Evolutionary conservation across 805 yeast species (phyloP).

Genomic region (Candida germanica): DNA sequence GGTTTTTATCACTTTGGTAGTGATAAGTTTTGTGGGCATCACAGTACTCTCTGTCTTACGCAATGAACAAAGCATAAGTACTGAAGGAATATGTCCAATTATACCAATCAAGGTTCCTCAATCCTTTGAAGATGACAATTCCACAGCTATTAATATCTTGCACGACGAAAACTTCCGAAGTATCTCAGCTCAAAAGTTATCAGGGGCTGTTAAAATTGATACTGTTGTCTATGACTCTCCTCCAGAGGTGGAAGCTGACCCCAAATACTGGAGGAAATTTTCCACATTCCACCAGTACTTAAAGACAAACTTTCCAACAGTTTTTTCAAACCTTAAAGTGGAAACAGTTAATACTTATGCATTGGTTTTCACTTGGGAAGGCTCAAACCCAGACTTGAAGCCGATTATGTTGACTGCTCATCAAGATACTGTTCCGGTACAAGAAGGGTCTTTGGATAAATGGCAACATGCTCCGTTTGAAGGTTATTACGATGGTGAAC

Average conservation of each 20-base stretch:
- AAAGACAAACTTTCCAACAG: conserved; percentile 51
- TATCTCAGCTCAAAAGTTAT: conserved; percentile 41
- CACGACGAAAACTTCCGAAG: conserved; percentile 24
- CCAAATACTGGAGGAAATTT: conserved; percentile 44
- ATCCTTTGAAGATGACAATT: conserved; percentile 28
- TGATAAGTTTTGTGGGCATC: no score
- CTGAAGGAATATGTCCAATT: conserved; percentile 21
- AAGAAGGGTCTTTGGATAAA: conserved; percentile 46
- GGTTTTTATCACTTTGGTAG: no score
- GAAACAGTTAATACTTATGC: conserved; percentile 61
- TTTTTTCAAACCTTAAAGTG: conserved; percentile 46
- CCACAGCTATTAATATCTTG: conserved; percentile 28
- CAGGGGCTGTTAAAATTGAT: conserved; percentile 61
- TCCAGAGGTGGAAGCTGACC: conserved; percentile 49
- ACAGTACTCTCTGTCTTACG: no score
- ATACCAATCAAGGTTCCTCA: conserved; percentile 20
- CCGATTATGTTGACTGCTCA: conserved; percentile 75
- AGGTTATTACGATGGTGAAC: conserved; percentile 59
- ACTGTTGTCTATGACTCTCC: conserved; percentile 59
- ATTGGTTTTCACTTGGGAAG: conserved; percentile 61
- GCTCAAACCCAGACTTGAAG: conserved; percentile 51
- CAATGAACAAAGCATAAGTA: no score
- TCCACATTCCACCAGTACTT: conserved; percentile 50
- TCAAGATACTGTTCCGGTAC: conserved; percentile 80
- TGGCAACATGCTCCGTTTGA: conserved; percentile 70